Conservation (phyloP, 2,329 filamentous ascomycete genomes). For the Hypoxylon sp. region DNA sequence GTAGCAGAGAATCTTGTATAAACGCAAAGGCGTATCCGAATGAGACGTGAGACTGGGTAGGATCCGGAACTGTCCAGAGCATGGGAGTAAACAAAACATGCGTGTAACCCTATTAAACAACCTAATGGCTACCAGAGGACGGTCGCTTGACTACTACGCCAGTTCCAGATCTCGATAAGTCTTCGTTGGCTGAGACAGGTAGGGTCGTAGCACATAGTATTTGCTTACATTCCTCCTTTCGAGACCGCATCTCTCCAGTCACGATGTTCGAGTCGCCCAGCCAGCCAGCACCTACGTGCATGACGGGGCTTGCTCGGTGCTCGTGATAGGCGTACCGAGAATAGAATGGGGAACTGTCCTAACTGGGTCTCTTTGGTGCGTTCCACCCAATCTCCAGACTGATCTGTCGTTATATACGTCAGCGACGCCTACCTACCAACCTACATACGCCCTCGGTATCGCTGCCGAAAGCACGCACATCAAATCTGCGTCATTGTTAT, state of each 20-base stretch:
- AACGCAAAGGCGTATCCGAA: conserved; percentile 28
- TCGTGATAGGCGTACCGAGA: conserved; percentile 33
- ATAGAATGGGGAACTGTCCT: conserved; percentile 10
- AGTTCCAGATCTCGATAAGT: conserved; percentile 39
- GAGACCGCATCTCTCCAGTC: conserved; percentile 27
- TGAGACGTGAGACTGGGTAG: conserved; percentile 34
- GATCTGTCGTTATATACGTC: conserved; percentile 28
- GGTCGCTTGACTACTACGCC: conserved; percentile 24
- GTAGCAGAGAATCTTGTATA: conserved; percentile 18
- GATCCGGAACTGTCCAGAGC: conserved; percentile 30
- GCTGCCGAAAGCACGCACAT: conserved; percentile 41
- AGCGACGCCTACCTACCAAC: conserved; percentile 9
- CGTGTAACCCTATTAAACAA: conserved; percentile 40
- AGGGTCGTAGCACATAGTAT: conserved; percentile 35
- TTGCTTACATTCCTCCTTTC: conserved; percentile 28
- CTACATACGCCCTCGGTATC: conserved; percentile 37
- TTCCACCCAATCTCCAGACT: conserved; percentile 24
- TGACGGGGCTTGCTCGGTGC: conserved; percentile 4
- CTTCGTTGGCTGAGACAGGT: conserved; percentile 28
- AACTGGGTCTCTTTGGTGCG: conserved; percentile 20
- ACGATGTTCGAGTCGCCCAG: conserved; percentile 13
- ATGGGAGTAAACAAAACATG: conserved; percentile 43
- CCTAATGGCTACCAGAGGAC: conserved; percentile 33
- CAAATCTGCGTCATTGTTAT: conserved; percentile 36
- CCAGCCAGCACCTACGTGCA: conserved; percentile 36